Evolutionary conservation across 208 protist genomes (phyloP).

Genomic region (Acanthamoeba royreba): DNA sequence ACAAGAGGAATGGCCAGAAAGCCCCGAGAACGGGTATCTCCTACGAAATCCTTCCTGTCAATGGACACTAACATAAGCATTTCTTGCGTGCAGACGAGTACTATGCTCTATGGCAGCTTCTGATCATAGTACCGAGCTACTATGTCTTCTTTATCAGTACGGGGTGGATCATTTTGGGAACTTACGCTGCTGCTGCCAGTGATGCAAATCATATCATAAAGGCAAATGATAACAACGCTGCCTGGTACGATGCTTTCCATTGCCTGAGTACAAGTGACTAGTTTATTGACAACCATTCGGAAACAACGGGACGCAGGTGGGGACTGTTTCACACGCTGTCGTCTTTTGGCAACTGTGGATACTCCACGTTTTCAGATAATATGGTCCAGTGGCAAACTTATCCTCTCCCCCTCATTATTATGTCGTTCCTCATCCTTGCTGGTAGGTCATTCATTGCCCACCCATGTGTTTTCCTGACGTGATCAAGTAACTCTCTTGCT

Average conservation of each 20-base stretch:
- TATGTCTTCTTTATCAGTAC: background rate
- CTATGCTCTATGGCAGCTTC: background rate
- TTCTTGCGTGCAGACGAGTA: background rate
- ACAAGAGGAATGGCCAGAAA: too few species aligned
- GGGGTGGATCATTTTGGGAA: background rate
- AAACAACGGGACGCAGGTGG: background rate
- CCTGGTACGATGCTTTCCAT: background rate
- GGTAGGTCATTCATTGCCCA: background rate
- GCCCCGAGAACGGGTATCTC: too few species aligned
- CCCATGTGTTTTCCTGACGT: background rate
- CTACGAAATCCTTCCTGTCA: too few species aligned
- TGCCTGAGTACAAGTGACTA: background rate
- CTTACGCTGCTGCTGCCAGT: background rate
- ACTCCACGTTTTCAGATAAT: constrained; percentile 1
- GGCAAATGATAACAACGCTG: background rate
- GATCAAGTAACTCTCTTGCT: background rate
- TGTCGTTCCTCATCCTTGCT: background rate
- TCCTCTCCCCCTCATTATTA: constrained; percentile 3
- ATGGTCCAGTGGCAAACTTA: constrained; percentile 7
- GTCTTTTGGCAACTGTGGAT: constrained; percentile 3
- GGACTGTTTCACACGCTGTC: background rate
- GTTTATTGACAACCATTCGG: background rate
- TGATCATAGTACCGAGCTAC: background rate
- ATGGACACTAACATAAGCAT: too few species aligned
- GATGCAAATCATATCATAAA: background rate